Evolutionary conservation across 495 filamentous ascomycete species (phyloP).

Genomic region (Tricharina praecox): DNA sequence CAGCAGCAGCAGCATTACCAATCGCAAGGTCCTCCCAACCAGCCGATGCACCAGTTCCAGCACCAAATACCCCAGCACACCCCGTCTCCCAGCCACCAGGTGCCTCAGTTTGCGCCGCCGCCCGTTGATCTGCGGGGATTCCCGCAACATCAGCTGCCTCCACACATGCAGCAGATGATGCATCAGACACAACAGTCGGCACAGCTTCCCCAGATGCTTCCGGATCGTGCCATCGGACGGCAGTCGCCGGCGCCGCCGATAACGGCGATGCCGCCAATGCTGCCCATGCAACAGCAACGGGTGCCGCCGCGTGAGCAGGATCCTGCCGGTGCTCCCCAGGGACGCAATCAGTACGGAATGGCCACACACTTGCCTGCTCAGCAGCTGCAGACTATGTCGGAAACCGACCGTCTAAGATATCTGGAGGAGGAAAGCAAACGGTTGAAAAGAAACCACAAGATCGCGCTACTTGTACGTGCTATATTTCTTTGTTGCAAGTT

Average conservation of each 20-base stretch:
- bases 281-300: slow-evolving; percentile 46
- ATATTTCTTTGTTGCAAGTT: background rate
- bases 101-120: slow-evolving; percentile 6
- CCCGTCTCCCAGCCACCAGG: slow-evolving; percentile 6
- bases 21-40: slow-evolving; percentile 10
- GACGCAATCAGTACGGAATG: slow-evolving; percentile 87
- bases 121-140: slow-evolving; percentile 9
- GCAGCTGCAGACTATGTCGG: slow-evolving; percentile 31
- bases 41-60: slow-evolving; percentile 11
- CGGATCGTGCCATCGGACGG: slow-evolving; percentile 5
- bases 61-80: slow-evolving; percentile 14
- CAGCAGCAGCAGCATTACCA: slow-evolving; percentile 17
- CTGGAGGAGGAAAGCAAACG: slow-evolving; percentile 82
- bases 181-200: slow-evolving; percentile 26
- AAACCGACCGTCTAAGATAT: slow-evolving; percentile 48
- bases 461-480: slow-evolving; percentile 46
- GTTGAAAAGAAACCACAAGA: slow-evolving; percentile 96
- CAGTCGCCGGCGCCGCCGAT: slow-evolving; percentile 41
- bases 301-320: slow-evolving; percentile 59
- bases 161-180: slow-evolving; percentile 22
- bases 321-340: slow-evolving; percentile 54
- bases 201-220: slow-evolving; percentile 28
- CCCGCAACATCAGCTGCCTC: slow-evolving; percentile 9
- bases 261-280: too few relatives aligned
- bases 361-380: slow-evolving; percentile 91